Conservation (phyloP, 345 rosid genomes). For the Stellera chamaejasme region DNA sequence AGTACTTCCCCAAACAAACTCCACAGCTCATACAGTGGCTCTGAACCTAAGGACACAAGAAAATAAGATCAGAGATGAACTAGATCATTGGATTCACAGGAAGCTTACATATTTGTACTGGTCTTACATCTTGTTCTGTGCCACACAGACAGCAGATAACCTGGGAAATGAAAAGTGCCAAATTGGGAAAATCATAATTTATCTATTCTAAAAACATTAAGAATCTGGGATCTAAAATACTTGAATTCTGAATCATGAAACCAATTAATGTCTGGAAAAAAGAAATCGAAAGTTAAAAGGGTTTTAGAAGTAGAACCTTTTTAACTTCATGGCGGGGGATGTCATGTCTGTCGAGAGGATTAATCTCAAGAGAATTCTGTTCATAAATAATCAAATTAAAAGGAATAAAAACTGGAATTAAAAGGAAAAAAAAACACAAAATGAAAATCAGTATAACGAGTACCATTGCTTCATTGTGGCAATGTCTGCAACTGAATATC, state of each 20-base stretch:
- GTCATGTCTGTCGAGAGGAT: slow-evolving; percentile 50
- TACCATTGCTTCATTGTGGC: slow-evolving; percentile 88
- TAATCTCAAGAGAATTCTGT: slow-evolving; percentile 54
- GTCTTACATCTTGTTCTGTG: neutral
- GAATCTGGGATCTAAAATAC: too few species aligned
- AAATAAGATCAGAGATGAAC: neutral
- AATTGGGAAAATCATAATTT: too few species aligned
- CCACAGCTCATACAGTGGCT: neutral
- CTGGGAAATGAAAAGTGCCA: neutral
- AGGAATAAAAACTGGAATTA: neutral
- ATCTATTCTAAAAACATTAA: too few species aligned
- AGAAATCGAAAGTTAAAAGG: neutral
- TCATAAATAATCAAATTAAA: slow-evolving; percentile 5
- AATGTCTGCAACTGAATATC: slow-evolving; percentile 79
- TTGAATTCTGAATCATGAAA: too few species aligned
- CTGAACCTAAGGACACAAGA: neutral
- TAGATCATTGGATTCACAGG: neutral
- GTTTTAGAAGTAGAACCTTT: slow-evolving; percentile 31
- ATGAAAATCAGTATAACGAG: neutral
- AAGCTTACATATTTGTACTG: neutral
- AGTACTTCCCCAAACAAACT: neutral
- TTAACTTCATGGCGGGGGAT: slow-evolving; percentile 72
- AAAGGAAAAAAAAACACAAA: neutral
- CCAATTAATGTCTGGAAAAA: too few species aligned
- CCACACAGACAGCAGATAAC: neutral